These are phyloP conservation scores for Chaetoceros muelleri DNA, from an alignment of 108 stramenopile species.

Conservation along the genomic window DNA sequence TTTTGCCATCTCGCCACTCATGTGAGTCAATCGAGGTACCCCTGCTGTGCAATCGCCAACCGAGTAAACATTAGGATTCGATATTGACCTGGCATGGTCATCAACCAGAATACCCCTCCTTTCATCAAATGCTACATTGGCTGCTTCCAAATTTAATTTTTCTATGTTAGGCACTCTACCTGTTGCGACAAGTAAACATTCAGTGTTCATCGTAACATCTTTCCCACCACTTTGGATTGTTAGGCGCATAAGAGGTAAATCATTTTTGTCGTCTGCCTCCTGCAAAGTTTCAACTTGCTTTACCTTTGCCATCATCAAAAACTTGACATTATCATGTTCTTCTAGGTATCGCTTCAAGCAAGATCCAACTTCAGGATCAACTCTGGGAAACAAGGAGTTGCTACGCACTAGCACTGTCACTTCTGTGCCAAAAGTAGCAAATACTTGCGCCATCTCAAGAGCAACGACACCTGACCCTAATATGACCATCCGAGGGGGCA, in stretches of 20 bases:
- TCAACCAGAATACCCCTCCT: slow-evolving; percentile 77
- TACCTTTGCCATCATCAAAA: slow-evolving; percentile 31
- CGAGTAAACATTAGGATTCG: slow-evolving; percentile 81
- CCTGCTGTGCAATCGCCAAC: slow-evolving; percentile 89
- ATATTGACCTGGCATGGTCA: slow-evolving; percentile 67
- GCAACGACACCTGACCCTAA: slow-evolving; percentile 93
- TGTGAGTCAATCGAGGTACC: slow-evolving; percentile 81
- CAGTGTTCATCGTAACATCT: slow-evolving; percentile 43
- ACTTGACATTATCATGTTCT: slow-evolving; percentile 54
- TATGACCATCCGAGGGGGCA: slow-evolving; percentile 84
- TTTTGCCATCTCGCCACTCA: slow-evolving; percentile 90
- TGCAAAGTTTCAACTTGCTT: slow-evolving; percentile 43
- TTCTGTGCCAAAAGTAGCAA: slow-evolving; percentile 85
- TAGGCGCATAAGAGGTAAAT: slow-evolving; percentile 57
- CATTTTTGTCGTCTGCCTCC: slow-evolving; percentile 6
- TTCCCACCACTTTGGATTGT: slow-evolving; percentile 17
- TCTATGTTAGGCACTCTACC: slow-evolving; percentile 88
- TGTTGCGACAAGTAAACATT: slow-evolving; percentile 81
- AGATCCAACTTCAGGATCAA: slow-evolving; percentile 70
- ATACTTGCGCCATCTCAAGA: slow-evolving; percentile 93
- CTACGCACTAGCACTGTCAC: slow-evolving; percentile 73
- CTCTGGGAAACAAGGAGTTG: slow-evolving; percentile 44
- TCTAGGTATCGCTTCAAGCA: slow-evolving; percentile 48
- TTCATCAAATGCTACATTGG: slow-evolving; percentile 63
- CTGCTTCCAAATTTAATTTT: slow-evolving; percentile 79